Evolutionary conservation across 2,329 filamentous ascomycete species (phyloP).

Genomic region (Colletotrichum sp.): DNA sequence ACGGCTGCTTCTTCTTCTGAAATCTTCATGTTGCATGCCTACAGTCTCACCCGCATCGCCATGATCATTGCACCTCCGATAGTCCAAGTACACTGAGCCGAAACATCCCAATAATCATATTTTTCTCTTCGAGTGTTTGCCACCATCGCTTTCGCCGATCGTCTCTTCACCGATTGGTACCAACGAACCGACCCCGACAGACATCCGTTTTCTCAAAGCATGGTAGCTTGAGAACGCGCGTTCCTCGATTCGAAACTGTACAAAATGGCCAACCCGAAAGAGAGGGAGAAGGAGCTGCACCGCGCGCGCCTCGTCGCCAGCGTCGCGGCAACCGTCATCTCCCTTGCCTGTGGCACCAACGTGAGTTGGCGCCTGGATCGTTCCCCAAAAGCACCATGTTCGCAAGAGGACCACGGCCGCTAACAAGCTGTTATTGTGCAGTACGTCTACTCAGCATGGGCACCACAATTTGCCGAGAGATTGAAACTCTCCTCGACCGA

Average conservation of each 20-base stretch:
- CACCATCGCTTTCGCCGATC: background rate
- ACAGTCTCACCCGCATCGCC: background rate
- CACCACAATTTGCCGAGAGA: constrained; percentile 89
- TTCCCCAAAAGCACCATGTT: background rate
- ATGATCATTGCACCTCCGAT: constrained; percentile 11
- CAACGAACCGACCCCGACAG: background rate
- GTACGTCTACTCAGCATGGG: constrained; percentile 99
- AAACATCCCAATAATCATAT: background rate
- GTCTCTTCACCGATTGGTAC: background rate
- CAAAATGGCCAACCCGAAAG: constrained; percentile 29
- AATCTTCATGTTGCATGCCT: background rate
- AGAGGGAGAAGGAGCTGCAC: constrained; percentile 55
- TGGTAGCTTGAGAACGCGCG: background rate
- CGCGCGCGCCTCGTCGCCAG: constrained; percentile 81
- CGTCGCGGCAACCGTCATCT: constrained; percentile 81
- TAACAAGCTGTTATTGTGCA: constrained; percentile 39
- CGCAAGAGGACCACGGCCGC: background rate
- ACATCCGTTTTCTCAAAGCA: background rate
- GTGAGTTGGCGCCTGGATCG: constrained; percentile 52
- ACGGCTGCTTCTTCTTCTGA: background rate
- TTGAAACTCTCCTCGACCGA: constrained; percentile 90
- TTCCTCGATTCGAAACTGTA: background rate
- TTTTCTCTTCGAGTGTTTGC: background rate
- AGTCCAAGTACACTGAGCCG: constrained; percentile 11
- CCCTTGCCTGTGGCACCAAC: constrained; percentile 92